A percentile compares a stretch with the other conserved stretches of the same genome.
Conservation (phyloP, 306 rosid species). For the Albizia julibrissin region DNA sequence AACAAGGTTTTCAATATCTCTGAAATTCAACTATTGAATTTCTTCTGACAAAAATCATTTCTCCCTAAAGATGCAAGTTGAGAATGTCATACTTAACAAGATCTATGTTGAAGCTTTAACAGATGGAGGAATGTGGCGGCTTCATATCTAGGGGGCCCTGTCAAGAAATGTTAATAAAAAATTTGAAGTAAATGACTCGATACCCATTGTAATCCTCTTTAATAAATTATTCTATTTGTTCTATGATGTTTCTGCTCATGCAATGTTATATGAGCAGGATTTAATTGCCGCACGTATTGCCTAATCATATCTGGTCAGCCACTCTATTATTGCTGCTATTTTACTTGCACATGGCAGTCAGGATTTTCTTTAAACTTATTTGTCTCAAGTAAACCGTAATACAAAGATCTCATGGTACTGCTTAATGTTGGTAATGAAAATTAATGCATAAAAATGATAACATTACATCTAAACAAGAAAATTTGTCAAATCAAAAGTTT, state of each 20-base stretch:
- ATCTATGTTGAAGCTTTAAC: slow-evolving; percentile 57
- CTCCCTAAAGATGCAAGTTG: slow-evolving; percentile 24
- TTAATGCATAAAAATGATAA: neutral
- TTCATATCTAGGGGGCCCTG: slow-evolving; percentile 80
- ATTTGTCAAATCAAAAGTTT: neutral
- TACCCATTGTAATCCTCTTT: neutral
- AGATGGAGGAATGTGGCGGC: slow-evolving; percentile 85
- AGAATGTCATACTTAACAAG: neutral
- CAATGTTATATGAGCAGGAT: neutral
- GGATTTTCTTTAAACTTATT: neutral
- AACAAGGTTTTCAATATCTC: neutral
- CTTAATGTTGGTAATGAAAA: neutral
- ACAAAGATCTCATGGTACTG: neutral
- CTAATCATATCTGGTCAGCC: neutral
- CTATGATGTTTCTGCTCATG: neutral
- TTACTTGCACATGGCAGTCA: neutral
- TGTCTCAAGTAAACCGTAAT: neutral
- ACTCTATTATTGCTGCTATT: neutral
- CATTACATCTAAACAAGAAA: neutral
- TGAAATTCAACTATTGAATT: neutral
- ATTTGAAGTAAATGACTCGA: neutral
- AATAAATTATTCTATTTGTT: neutral
- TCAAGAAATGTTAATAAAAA: slow-evolving; percentile 3
- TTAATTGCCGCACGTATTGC: neutral
- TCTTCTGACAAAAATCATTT: slow-evolving; percentile 21